Evolutionary conservation across 352 stramenopile species (phyloP).

Genomic region (Saprolegnia diclina): DNA sequence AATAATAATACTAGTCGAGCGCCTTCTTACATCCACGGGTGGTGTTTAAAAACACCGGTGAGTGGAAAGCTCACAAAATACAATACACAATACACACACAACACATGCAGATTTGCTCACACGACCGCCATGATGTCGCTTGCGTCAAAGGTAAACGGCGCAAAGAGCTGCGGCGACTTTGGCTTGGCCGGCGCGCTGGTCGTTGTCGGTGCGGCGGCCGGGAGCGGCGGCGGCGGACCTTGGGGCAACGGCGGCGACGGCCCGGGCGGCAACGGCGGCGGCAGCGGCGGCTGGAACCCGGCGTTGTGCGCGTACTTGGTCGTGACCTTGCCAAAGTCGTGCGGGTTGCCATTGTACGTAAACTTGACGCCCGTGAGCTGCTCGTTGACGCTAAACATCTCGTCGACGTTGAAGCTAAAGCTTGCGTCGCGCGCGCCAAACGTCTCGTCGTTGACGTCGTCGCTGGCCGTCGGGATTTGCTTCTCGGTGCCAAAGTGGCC

Average conservation of each 20-base stretch:
- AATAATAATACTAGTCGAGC: too few species aligned
- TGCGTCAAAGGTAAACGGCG: constrained; percentile 73
- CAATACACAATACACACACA: constrained; percentile 53
- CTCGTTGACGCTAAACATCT: constrained; percentile 95
- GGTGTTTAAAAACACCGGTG: constrained; percentile 87
- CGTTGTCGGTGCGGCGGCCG: not conserved
- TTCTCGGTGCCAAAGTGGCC: constrained; percentile 82
- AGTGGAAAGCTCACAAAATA: constrained; percentile 37
- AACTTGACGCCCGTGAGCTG: constrained; percentile 87
- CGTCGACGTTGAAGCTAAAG: constrained; percentile 86
- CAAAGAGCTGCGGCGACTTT: constrained; percentile 41
- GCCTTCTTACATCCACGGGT: constrained; percentile 37
- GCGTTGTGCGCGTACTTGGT: not conserved
- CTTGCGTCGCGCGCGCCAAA: constrained; percentile 69
- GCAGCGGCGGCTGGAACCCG: not conserved
- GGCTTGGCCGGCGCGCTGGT: constrained; percentile 36
- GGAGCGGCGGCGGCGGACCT: not conserved
- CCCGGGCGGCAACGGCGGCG: constrained; percentile 2
- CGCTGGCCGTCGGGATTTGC: constrained; percentile 67
- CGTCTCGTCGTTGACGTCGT: constrained; percentile 85
- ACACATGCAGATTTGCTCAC: constrained; percentile 47
- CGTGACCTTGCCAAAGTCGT: constrained; percentile 86
- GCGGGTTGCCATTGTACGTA: constrained; percentile 93
- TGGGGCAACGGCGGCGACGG: not conserved
- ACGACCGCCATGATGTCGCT: constrained; percentile 86